Evolutionary conservation across 2,329 filamentous ascomycete genomes (phyloP), one percentile per base, ranked within the genome.

Genomic region (Aspergillus sp.): DNA sequence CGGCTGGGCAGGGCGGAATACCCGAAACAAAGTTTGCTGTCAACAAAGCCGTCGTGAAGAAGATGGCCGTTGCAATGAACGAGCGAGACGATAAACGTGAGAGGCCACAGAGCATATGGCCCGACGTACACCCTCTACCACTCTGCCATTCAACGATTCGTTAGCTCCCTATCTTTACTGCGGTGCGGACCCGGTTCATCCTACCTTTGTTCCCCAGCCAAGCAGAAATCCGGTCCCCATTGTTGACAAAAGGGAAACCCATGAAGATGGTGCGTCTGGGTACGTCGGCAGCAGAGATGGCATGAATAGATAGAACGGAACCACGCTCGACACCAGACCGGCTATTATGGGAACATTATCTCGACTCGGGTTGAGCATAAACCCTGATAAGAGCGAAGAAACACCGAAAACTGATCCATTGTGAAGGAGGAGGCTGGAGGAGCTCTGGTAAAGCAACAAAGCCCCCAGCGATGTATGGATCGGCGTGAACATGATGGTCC

Each of bases 51-150:
- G 74, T 70, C 9, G 68, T 69, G 68, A 79, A 80, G 69, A 80
- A 80, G 23, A 75, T 66, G 12, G 70, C 71, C 1, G 77, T 79
- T 46, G 81, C 80, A 55, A 79, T 73, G 5, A 80, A 60, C 14
- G 81, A 83, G 48, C 80, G 77, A n/a, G 74, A 71, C 14, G 78
- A 82, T 24, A 81, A 71, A 41, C 80, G 75, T 5, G 79, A 75
- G 4, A 84, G 64, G 2, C 82, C 82, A 59, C 81, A 83, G 33
- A 84, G 77, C 78, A 84, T 82, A 63, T 84, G 81, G 52, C 81
- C 81, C 2, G 81, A 83, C 9, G 81, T 83, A 63, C 82, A 84
- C 17, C 82, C 81, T 54, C 76, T 75, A 49, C 73, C 75, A 62
- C 75, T 76, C 78, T 80, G 56, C 37, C 24, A 24, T 27, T 33